Base-by-base conservation (phyloP, 2,329 filamentous ascomycete species). In the Periconia macrospinosa region DNA sequence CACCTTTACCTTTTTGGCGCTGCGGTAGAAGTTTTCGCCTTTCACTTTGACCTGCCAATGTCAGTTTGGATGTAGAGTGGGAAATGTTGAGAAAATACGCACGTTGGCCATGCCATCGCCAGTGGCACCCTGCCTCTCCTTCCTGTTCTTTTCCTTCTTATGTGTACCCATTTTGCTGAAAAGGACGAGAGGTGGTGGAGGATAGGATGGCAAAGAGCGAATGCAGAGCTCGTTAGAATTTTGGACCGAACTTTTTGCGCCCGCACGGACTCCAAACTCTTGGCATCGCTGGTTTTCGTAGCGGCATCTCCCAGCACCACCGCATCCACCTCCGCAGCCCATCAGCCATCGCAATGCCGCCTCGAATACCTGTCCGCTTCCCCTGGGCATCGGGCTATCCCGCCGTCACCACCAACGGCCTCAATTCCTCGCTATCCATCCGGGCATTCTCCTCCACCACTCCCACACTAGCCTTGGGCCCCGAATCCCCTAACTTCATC, bases 1-100 rank as follows among this genome's bases (percentile, higher is more conserved):
- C 58, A 83, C 84, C 80, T 93, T 95, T 64, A 96, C 83, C 78
- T 91, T 92, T 79, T 97, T 97, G 30, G 55, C 81, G 61, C 79
- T 88, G 83, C 90, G 86, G 81, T 97, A 97, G 80, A 97, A 99
- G 81, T 97, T 97, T 82, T 97, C 93, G 78, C 94, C 94, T 80
- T 99, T 99, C 66, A 86, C 82, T 69, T 88, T 91, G 70, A 97
- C 54, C 50, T 56, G 45, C 2, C 17, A 8, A 13, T 45, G 54
- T 53, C 15, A 53, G 54, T 43, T 41, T 18, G 35, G 41, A 9
- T 41, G 41, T 40, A 30, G 19, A 48, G 18, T 7, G 20, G 17
- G 30, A 45, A 48, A 19, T 42, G 11, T 11, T 13, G 18, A 9
- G 33, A 8, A 27, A 48, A 33, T 37, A 45, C 50, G 10, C 30